phyloP scores from a whole-genome alignment of 1,139 yeast species.

The Yamadazyma membranifaciens region DNA sequence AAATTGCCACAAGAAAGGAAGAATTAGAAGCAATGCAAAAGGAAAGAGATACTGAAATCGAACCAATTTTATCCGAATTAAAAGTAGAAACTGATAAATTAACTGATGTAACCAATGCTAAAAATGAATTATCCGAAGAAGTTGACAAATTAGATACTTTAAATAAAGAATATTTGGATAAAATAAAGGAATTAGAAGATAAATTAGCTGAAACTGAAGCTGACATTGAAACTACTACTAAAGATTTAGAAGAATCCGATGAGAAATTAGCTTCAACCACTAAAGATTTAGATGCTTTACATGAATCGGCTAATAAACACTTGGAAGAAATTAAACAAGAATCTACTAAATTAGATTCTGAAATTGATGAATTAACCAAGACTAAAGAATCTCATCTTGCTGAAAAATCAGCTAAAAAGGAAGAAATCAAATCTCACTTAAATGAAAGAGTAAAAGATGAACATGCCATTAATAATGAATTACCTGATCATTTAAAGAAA shows the following conservation, averaged over 20 bases:
- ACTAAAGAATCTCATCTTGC: conserved; percentile 28
- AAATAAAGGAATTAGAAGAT: conserved; percentile 35
- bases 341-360: conserved; percentile 30
- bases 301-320: conserved; percentile 24
- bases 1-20: conserved; percentile 38
- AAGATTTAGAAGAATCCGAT: conserved; percentile 31
- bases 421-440: conserved; percentile 30
- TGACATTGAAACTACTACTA: conserved; percentile 35
- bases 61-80: conserved; percentile 43
- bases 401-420: conserved; percentile 32
- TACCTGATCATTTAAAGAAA: conserved; percentile 52
- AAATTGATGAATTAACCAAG: conserved; percentile 29
- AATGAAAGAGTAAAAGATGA: conserved; percentile 41
- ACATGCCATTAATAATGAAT: conserved; percentile 44
- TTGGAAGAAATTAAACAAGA: conserved; percentile 25
- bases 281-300: conserved; percentile 31
- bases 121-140: conserved; percentile 35
- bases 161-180: conserved; percentile 33
- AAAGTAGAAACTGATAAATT: conserved; percentile 38
- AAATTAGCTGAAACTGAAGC: conserved; percentile 36
- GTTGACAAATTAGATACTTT: conserved; percentile 30
- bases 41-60: conserved; percentile 42
- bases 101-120: conserved; percentile 38
- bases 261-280: conserved; percentile 32
- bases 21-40: conserved; percentile 47